These are phyloP conservation scores for Nemania abortiva DNA, from an alignment of 2,329 filamentous ascomycete genomes.

Conservation along the genomic window DNA sequence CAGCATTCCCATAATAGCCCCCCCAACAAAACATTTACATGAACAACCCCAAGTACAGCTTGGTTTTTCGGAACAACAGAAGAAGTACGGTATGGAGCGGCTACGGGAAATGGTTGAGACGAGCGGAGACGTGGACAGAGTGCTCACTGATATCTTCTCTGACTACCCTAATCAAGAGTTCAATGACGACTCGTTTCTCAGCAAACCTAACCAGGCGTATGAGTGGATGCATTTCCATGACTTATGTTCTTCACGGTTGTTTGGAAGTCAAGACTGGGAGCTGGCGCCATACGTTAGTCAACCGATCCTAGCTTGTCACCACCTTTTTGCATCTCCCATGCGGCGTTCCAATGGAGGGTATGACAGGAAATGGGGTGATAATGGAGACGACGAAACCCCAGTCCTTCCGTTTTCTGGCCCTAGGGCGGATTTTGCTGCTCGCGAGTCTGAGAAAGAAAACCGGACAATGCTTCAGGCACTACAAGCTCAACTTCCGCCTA, in stretches of 20 bases:
- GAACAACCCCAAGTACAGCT: slow-evolving; percentile 71
- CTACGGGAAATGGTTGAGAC: slow-evolving; percentile 82
- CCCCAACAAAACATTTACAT: slow-evolving; percentile 60
- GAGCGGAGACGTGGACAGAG: slow-evolving; percentile 81
- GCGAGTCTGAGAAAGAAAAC: slow-evolving; percentile 84
- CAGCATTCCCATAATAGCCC: slow-evolving; percentile 56
- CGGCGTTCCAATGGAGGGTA: slow-evolving; percentile 59
- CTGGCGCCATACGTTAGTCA: slow-evolving; percentile 87
- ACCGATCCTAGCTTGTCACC: slow-evolving; percentile 88
- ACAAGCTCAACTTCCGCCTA: slow-evolving; percentile 77
- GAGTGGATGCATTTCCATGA: slow-evolving; percentile 98
- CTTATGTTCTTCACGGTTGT: slow-evolving; percentile 80
- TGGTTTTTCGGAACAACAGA: slow-evolving; percentile 78
- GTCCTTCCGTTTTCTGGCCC: slow-evolving; percentile 83
- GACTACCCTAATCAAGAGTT: slow-evolving; percentile 88
- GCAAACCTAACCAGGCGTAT: slow-evolving; percentile 82
- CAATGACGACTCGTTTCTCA: slow-evolving; percentile 91
- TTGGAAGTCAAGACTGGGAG: slow-evolving; percentile 92
- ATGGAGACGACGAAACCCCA: slow-evolving; percentile 62
- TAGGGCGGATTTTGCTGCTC: slow-evolving; percentile 82
- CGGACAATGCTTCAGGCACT: slow-evolving; percentile 78
- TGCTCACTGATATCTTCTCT: slow-evolving; percentile 85
- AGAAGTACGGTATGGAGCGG: slow-evolving; percentile 78
- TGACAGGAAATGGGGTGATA: slow-evolving; percentile 60
- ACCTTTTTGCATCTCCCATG: slow-evolving; percentile 83